Conservation (phyloP, 257 asterid genomes). For the Petrea volubilis region DNA sequence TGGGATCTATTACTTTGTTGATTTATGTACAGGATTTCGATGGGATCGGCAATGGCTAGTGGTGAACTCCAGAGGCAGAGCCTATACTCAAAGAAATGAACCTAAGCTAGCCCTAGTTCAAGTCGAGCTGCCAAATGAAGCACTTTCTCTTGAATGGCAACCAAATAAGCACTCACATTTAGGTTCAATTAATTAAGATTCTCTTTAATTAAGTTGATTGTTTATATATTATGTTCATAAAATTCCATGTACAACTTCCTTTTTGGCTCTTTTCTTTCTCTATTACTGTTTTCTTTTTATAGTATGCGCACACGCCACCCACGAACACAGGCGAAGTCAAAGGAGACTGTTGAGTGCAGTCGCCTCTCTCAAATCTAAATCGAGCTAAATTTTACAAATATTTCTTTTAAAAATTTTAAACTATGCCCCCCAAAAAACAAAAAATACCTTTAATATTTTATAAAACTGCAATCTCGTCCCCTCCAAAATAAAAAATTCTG, state of each 20-base stretch:
- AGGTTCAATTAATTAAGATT: conserved; percentile 32
- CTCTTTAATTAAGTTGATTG: not conserved
- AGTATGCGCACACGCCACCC: too few relatives aligned
- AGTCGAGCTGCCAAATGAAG: conserved; percentile 61
- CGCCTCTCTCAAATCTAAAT: too few relatives aligned
- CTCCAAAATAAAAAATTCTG: too few relatives aligned
- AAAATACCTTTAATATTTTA: too few relatives aligned
- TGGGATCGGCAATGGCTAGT: conserved; percentile 91
- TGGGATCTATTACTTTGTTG: not conserved
- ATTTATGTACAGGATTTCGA: conserved; percentile 56
- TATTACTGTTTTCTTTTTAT: too few relatives aligned
- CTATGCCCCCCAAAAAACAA: too few relatives aligned
- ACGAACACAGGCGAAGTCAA: too few relatives aligned
- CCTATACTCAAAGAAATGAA: conserved; percentile 70
- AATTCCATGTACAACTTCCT: not conserved
- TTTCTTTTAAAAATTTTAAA: too few relatives aligned
- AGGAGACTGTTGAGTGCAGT: too few relatives aligned
- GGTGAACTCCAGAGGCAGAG: conserved; percentile 81
- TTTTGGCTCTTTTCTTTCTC: not conserved
- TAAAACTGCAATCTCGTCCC: too few relatives aligned
- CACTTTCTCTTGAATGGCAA: conserved; percentile 57
- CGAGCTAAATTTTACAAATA: too few relatives aligned
- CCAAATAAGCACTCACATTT: conserved; percentile 54
- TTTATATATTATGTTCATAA: not conserved
- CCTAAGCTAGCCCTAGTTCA: conserved; percentile 80